Base-by-base conservation (phyloP, 495 filamentous ascomycete species). In the Podospora tetraspora region DNA sequence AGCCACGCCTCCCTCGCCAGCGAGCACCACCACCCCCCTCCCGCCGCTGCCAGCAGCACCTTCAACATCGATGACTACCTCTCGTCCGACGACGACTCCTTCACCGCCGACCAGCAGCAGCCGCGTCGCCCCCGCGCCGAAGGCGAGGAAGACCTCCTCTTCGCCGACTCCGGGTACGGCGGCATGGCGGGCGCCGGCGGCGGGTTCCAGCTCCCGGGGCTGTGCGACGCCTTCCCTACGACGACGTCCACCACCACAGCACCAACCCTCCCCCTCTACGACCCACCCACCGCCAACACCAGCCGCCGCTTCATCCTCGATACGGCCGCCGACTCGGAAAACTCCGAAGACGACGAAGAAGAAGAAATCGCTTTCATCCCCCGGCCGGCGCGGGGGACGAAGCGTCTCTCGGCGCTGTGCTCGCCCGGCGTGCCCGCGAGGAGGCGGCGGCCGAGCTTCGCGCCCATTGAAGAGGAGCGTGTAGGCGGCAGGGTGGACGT, bases 61-160 rank as follows among this genome's bases (percentile, higher is more conserved):
- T 80, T 80, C 67, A 76, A 76, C 70, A 77, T 80, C 1, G 79
- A 82, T 59, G 80, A 80, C 70, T 77, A 78, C 70, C 29, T 79
- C 22, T 79, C 78, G 1, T 74, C 75, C 0, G 78, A 79, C 65
- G 75, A 71, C 23, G 79, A 81, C 29, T 82, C 79, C 2, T 72
- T 78, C 57, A 67, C 64, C 12, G 65, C 37, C 16, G 32, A 34
- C 24, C 24, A 25, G 16, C 37, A 8, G 37, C 37, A 70, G 1
- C 64, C 72, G n/a, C 61, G 52, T 3, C 77, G 73, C n/a, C 76
- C 70, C 10, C 68, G 66, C 0, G 74, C 72, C 37, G 79, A 81
- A 37, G 79, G 78, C 63, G 82, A 83, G 68, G 79, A 80, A 59
- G 78, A 79, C 6, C 73, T 84, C 13, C 73, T 84, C 19, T 83